Conservation (phyloP, 1,284 basidiomycete species). For the Leccinum colubrinum region DNA sequence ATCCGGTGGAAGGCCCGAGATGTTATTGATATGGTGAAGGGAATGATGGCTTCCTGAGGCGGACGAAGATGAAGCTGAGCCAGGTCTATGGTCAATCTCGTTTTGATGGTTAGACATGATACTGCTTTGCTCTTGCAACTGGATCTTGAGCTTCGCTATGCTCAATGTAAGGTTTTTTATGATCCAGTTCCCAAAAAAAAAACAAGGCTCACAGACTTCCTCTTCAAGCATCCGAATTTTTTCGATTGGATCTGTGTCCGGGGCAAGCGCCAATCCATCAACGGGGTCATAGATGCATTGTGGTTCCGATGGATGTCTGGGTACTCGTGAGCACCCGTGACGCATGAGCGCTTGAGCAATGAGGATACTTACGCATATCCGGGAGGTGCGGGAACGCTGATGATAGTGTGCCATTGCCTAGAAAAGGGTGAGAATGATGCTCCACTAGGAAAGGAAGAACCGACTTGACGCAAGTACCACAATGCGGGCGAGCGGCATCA, state of each 20-base stretch:
- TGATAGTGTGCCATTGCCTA: slow-evolving; percentile 76
- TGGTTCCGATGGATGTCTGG: slow-evolving; percentile 75
- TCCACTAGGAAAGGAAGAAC: slow-evolving; percentile 26
- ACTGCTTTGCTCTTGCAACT: slow-evolving; percentile 52
- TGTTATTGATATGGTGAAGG: slow-evolving; percentile 6
- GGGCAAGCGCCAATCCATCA: slow-evolving; percentile 70
- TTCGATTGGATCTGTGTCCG: slow-evolving; percentile 71
- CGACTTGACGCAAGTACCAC: slow-evolving; percentile 78
- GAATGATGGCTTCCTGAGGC: slow-evolving; percentile 6
- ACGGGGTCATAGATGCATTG: slow-evolving; percentile 82
- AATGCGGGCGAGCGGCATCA: slow-evolving; percentile 78
- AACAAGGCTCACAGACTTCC: slow-evolving; percentile 57
- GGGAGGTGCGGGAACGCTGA: slow-evolving; percentile 74
- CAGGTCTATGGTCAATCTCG: slow-evolving; percentile 16
- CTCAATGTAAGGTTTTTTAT: slow-evolving; percentile 13
- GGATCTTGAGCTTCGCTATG: slow-evolving; percentile 61
- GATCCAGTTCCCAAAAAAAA: slow-evolving; percentile 1
- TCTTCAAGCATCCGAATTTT: slow-evolving; percentile 76
- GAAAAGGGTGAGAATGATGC: slow-evolving; percentile 6
- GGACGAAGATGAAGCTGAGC: slow-evolving; percentile 28
- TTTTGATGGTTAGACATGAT: slow-evolving; percentile 18
- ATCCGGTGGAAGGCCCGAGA: slow-evolving; percentile 37
- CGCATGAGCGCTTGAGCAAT: background rate
- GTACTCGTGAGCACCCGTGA: slow-evolving; percentile 10
- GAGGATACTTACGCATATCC: slow-evolving; percentile 65